Evolutionary conservation across 495 filamentous ascomycete species (phyloP), one percentile per base, ranked within the genome.

Genomic region (Talaromyces borbonicus): DNA sequence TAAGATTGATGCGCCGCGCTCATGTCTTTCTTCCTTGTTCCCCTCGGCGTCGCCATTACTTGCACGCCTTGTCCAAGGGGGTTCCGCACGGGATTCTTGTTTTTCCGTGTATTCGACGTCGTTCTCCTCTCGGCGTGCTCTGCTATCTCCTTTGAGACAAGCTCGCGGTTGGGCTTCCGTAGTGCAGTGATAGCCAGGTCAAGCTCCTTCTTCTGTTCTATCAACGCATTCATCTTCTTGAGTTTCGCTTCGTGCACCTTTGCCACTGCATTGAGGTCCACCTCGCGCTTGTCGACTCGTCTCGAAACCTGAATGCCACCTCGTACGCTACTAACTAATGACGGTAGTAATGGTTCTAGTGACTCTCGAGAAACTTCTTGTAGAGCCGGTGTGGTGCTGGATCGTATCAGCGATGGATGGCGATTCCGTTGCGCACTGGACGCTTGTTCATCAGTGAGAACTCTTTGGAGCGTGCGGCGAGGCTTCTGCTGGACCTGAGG

Each of bases 111-210:
- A 42, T 62, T 67, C 30, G 60, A 56, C 56, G 31, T 56, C 56
- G 43, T 66, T 47, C 84, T 73, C 54, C 75, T 79, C 49, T 85
- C 82, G 8, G 78, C 78, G 43, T 77, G 80, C 3, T 90, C 80
- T 5, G 76, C 83, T 30, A 87, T 68, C 40, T 82, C 80, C 52
- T 80, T 80, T 9, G 79, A 80, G 9, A 85, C 87, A 32, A 90
- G 67, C 5, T 81, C 74, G 46, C 92, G 75, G 56, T 96, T 95
- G 4, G 92, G 92, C 60, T 83, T 94, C 53, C 88, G 85, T 22
- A 97, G 67, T 1, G 85, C 72, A 8, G 76, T 68, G 48, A 97
- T 96, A 9, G 90, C 92, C 26, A 84, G 79, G 54, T 84, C 79
- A 20, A 96, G 69, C 56, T 95, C 85, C 47, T 81, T 80, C 48